Conservation (phyloP, 192 early-diverging fungal genomes). For the Mycoemilia scoparia region DNA sequence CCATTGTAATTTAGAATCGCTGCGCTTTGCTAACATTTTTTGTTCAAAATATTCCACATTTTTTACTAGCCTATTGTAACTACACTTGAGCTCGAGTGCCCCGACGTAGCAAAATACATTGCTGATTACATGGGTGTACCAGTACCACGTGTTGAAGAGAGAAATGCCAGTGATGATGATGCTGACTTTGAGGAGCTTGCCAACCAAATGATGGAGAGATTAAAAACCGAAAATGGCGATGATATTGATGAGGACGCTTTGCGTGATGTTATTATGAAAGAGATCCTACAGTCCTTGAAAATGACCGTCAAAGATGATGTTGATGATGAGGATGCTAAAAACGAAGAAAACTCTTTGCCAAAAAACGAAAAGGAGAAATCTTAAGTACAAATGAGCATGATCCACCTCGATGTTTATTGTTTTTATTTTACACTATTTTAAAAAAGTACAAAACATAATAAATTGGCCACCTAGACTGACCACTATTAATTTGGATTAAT, state of each 20-base stretch:
- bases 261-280: conserved; percentile 33
- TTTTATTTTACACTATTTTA: too few species aligned
- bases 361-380: too few species aligned
- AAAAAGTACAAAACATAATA: too few species aligned
- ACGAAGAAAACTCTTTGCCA: too few species aligned
- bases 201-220: conserved; percentile 37
- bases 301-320: conserved; percentile 5
- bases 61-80: conserved; percentile 23
- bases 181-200: conserved; percentile 29
- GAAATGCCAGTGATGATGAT: conserved; percentile 12
- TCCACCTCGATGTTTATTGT: too few species aligned
- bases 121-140: conserved; percentile 33
- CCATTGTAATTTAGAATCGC: not conserved
- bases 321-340: conserved; percentile 19
- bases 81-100: conserved; percentile 43
- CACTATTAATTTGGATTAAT: too few species aligned
- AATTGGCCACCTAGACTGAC: too few species aligned
- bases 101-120: conserved; percentile 43
- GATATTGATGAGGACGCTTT: conserved; percentile 37
- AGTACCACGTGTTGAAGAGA: conserved; percentile 22
- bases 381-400: too few species aligned
- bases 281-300: conserved; percentile 21
- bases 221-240: conserved; percentile 31
- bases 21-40: not conserved
- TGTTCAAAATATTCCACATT: not conserved